Percentiles rank a stretch among this genome's conserved stretches.
Evolutionary conservation across 2,329 filamentous ascomycete species (phyloP).

Genomic region (Pochonia chlamydosporia): DNA sequence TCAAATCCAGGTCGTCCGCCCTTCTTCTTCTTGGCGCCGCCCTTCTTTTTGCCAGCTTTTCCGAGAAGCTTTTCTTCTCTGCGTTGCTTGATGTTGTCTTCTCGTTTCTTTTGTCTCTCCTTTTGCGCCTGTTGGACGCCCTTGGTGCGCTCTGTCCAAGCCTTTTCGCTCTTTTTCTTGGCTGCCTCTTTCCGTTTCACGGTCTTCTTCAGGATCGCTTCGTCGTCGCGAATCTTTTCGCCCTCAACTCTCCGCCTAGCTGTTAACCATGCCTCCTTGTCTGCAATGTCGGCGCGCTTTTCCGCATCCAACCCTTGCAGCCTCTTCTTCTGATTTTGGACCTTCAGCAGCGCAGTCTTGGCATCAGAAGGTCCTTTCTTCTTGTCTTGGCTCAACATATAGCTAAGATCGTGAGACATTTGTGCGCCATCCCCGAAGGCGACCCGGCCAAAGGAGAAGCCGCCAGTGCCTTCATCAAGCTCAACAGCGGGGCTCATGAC

Average conservation of each 20-base stretch:
- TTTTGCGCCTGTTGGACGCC: conserved; percentile 72
- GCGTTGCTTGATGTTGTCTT: conserved; percentile 70
- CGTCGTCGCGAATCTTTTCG: conserved; percentile 83
- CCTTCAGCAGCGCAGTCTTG: conserved; percentile 77
- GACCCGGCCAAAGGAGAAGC: conserved; percentile 88
- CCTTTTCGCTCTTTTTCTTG: conserved; percentile 88
- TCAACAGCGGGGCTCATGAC: conserved; percentile 52
- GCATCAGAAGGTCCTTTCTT: conserved; percentile 80
- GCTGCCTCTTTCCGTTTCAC: conserved; percentile 85
- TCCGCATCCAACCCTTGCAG: conserved; percentile 68
- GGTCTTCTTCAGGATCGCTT: conserved; percentile 83
- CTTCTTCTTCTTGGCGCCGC: conserved; percentile 38
- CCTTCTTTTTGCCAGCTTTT: conserved; percentile 55
- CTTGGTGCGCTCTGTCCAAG: conserved; percentile 71
- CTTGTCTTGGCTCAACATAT: conserved; percentile 48
- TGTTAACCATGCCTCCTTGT: conserved; percentile 92
- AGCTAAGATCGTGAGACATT: conserved; percentile 66
- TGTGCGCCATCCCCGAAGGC: conserved; percentile 81
- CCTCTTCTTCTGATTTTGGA: conserved; percentile 80
- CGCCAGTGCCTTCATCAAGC: conserved; percentile 48
- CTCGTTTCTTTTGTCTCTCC: conserved; percentile 74
- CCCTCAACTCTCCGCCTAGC: conserved; percentile 85
- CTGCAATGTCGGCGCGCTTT: conserved; percentile 79
- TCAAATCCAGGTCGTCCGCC: conserved; percentile 62
- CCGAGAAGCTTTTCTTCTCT: conserved; percentile 64